phyloP scores from a whole-genome alignment of 805 yeast genomes.

The Ogataea pilisensis region DNA sequence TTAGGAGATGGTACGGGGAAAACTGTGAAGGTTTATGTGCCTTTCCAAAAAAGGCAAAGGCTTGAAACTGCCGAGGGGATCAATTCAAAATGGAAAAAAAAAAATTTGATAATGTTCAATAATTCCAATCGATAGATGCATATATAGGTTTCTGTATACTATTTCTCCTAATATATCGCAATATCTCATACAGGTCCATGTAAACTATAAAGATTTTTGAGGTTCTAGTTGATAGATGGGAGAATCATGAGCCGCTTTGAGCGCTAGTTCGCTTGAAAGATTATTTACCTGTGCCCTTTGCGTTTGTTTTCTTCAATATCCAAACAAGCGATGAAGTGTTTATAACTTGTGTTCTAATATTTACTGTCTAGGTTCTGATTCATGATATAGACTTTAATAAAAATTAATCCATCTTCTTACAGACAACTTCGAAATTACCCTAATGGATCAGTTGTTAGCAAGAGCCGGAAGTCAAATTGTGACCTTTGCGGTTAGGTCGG shows the following conservation, averaged over 20 bases:
- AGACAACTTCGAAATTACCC: not conserved
- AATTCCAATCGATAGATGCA: too few relatives aligned
- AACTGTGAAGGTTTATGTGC: slow-evolving; percentile 51
- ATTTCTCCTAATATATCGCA: too few relatives aligned
- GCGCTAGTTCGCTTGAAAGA: too few relatives aligned
- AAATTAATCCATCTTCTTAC: not conserved
- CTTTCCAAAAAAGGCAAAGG: slow-evolving; percentile 50
- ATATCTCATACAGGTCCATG: too few relatives aligned
- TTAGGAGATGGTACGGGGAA: slow-evolving; percentile 79
- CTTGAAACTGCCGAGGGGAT: slow-evolving; percentile 65
- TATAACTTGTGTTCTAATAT: too few relatives aligned
- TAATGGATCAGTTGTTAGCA: slow-evolving; percentile 39
- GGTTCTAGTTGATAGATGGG: too few relatives aligned
- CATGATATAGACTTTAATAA: not conserved
- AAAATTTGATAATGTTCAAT: not conserved
- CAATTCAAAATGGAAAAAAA: slow-evolving; percentile 53
- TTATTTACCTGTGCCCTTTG: too few relatives aligned
- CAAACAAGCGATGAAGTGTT: too few relatives aligned
- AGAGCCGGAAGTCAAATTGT: slow-evolving; percentile 73
- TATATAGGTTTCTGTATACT: too few relatives aligned
- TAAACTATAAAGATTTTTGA: too few relatives aligned
- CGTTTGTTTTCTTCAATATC: too few relatives aligned
- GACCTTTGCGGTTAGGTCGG: slow-evolving; percentile 74
- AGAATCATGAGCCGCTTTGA: too few relatives aligned
- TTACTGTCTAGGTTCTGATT: not conserved